Evolutionary conservation across 208 protist species (phyloP).

Genomic region (Leishmania tarentolae): DNA sequence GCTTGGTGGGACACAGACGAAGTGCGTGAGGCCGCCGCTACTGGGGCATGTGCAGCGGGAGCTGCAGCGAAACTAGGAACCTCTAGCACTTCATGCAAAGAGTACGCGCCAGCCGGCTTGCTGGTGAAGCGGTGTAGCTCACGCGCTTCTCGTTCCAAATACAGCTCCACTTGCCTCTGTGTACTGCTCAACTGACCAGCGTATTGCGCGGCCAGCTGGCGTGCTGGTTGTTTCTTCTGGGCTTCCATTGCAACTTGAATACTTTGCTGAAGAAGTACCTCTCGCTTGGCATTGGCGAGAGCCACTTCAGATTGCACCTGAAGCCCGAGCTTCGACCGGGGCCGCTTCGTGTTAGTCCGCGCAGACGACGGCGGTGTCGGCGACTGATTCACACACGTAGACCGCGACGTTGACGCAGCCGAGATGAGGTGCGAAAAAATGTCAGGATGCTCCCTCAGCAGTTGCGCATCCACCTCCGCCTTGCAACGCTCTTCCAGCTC

Average conservation of each 20-base stretch:
- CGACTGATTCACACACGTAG: background rate
- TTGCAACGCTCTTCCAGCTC: constrained; percentile 34
- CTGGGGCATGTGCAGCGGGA: background rate
- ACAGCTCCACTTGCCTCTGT: constrained; percentile 31
- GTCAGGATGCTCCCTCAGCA: constrained; percentile 25
- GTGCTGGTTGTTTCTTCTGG: constrained; percentile 50
- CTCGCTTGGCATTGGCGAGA: constrained; percentile 34
- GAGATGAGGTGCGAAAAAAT: constrained; percentile 14
- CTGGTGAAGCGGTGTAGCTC: constrained; percentile 63
- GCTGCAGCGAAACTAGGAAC: constrained; percentile 13
- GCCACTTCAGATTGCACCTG: constrained; percentile 31
- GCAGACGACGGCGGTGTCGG: constrained; percentile 5
- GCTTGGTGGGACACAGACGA: background rate
- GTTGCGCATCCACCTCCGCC: constrained; percentile 39
- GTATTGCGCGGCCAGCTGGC: constrained; percentile 29
- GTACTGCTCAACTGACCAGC: constrained; percentile 42
- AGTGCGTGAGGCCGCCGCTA: background rate
- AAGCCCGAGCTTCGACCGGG: constrained; percentile 22
- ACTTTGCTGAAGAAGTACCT: constrained; percentile 40
- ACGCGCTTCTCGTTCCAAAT: constrained; percentile 39
- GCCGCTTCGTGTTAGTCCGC: constrained; percentile 11
- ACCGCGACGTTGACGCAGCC: background rate
- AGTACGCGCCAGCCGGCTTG: constrained; percentile 57
- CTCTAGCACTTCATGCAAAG: constrained; percentile 65
- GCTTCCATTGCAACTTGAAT: constrained; percentile 31